phyloP scores from a whole-genome alignment of 305 asterid genomes.

The Ajuga reptans region DNA sequence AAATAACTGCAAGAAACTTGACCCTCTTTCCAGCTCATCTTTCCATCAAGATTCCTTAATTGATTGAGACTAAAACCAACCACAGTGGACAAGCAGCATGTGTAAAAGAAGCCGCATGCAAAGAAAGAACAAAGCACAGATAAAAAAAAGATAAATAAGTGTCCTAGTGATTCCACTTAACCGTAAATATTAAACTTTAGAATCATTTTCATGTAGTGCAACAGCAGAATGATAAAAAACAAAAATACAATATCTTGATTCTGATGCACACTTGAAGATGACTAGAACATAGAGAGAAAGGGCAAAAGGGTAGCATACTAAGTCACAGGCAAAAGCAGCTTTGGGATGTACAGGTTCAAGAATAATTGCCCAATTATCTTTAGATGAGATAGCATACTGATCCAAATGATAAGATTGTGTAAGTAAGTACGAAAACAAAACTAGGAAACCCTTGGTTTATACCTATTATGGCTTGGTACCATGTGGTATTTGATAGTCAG shows the following conservation, averaged over 20 bases:
- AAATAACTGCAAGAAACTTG: background rate
- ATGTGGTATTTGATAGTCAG: background rate
- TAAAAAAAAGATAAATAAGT: background rate
- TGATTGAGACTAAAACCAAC: background rate
- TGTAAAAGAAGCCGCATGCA: background rate
- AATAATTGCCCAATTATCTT: too few species aligned
- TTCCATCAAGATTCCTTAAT: background rate
- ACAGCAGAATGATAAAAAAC: background rate
- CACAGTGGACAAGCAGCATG: background rate
- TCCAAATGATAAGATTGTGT: too few species aligned
- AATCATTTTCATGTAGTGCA: background rate
- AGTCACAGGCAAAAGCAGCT: background rate
- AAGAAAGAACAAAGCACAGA: background rate
- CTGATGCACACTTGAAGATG: background rate
- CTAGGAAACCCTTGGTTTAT: too few species aligned
- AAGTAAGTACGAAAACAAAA: too few species aligned
- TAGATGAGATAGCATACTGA: too few species aligned
- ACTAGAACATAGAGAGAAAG: background rate
- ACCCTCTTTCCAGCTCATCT: conserved; percentile 7
- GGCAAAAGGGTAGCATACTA: background rate
- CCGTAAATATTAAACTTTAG: background rate
- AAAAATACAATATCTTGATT: background rate
- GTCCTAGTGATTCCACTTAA: background rate
- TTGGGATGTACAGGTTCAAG: background rate
- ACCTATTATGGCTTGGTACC: too few species aligned